Percentiles rank a stretch among this genome's conserved stretches.
These are phyloP conservation scores for Didymella exigua DNA, from an alignment of 2,329 filamentous ascomycete genomes.

Conservation along the genomic window DNA sequence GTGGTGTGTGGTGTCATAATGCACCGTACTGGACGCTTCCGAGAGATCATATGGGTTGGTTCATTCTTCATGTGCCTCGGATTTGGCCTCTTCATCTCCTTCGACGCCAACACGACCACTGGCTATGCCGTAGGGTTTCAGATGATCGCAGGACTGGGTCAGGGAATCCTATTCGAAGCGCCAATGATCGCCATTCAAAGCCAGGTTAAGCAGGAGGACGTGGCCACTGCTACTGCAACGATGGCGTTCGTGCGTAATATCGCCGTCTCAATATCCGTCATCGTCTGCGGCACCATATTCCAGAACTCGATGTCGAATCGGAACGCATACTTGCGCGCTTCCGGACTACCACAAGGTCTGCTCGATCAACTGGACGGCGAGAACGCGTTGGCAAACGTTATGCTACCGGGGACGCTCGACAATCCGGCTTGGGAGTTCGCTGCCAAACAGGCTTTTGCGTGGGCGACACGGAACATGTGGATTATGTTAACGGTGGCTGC, in stretches of 20 bases:
- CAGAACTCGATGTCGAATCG: constrained; percentile 66
- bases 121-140: constrained; percentile 55
- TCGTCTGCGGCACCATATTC: constrained; percentile 59
- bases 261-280: constrained; percentile 55
- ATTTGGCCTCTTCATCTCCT: constrained; percentile 43
- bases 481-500: constrained; percentile 53
- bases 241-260: constrained; percentile 56
- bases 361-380: constrained; percentile 60
- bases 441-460: constrained; percentile 52
- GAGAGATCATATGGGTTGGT: constrained; percentile 46
- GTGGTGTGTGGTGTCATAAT: constrained; percentile 56
- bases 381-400: constrained; percentile 65
- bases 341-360: constrained; percentile 57
- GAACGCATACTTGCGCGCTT: constrained; percentile 51
- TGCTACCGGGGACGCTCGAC: constrained; percentile 58
- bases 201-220: constrained; percentile 57
- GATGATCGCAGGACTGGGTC: constrained; percentile 58
- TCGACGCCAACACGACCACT: constrained; percentile 36
- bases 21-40: constrained; percentile 52
- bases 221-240: constrained; percentile 59
- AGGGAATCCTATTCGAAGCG: constrained; percentile 59
- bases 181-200: constrained; percentile 63
- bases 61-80: constrained; percentile 41
- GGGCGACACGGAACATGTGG: constrained; percentile 55
- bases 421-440: constrained; percentile 51